Evolutionary conservation across 306 rosid species (phyloP).

Genomic region (Ceratonia siliqua): DNA sequence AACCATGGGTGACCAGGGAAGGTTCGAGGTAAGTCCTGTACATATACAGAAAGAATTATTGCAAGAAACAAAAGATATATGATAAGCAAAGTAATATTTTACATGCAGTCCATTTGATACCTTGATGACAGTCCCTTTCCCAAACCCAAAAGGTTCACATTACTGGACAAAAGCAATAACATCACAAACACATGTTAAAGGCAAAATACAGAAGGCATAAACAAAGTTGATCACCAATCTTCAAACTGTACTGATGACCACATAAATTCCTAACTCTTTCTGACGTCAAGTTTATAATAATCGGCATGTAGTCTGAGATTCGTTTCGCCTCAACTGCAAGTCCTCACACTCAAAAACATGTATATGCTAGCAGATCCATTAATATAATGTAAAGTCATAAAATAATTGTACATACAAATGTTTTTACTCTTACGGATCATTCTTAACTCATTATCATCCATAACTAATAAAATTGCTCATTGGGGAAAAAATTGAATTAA

Average conservation of each 20-base stretch:
- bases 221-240: slow-evolving; percentile 17
- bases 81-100: background rate
- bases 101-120: background rate
- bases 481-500: background rate
- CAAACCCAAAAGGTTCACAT: slow-evolving; percentile 21
- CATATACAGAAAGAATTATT: background rate
- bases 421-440: background rate
- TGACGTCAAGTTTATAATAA: background rate
- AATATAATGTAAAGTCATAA: background rate
- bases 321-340: slow-evolving; percentile 17
- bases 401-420: background rate
- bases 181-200: background rate
- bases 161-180: slow-evolving; percentile 9
- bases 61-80: background rate
- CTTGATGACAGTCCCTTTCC: background rate
- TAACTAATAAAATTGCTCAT: background rate
- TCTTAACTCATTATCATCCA: background rate
- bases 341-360: background rate
- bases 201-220: background rate
- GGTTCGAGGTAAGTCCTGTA: slow-evolving; percentile 90
- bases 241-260: slow-evolving; percentile 10
- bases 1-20: slow-evolving; percentile 98
- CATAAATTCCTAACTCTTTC: slow-evolving; percentile 10
- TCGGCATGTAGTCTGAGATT: slow-evolving; percentile 11
- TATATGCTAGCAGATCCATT: slow-evolving; percentile 20